Base-by-base conservation (phyloP, 2,329 filamentous ascomycete species). In the Chalaropsis thielavioides region DNA sequence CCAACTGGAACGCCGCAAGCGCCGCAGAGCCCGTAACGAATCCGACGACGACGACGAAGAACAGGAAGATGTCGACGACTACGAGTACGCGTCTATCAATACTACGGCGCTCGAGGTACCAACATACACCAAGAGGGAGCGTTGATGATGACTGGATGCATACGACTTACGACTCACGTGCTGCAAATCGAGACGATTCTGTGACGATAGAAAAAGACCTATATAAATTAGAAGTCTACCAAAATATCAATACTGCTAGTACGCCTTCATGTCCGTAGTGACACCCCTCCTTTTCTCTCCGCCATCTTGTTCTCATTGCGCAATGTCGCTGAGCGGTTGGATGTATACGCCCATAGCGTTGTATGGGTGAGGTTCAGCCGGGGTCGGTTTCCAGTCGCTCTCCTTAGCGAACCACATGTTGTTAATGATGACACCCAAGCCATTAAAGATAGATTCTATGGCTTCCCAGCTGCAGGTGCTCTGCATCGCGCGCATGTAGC, bases 401-500 rank as follows among this genome's bases (percentile, higher is more conserved):
- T 67, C 62, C 7, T 62, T 41, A 1, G 40, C 27, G 40, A 62
- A 64, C 65, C 65, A 67, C 38, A 40, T 62, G 41, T 64, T 62
- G 31, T 51, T 46, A n/a, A 67, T 67, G 15, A 67, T 27, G 22
- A 49, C 22, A 8, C 65, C 62, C 61, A 51, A 15, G n/a, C 62
- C 58, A 11, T 22, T 13, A 17, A 56, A 22, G 15, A 64, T 58
- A 8, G 6, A 11, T 11, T 35, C 17, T 31, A 46, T 76, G 1
- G 82, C 78, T 5, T 76, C 70, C 0, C 76, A 76, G 71, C 86
- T 69, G 58, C 74, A 89, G 0, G 81, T 83, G 1, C 71, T 71
- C 11, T 71, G 70, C 46, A 81, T 75, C 58, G 74, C 75, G 24
- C 85, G 79, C 8, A 88, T 70, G 74, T 81, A 89, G 73, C 86